Base-by-base conservation (phyloP, 768 basidiomycete genomes). In the Kwoniella europaea region DNA sequence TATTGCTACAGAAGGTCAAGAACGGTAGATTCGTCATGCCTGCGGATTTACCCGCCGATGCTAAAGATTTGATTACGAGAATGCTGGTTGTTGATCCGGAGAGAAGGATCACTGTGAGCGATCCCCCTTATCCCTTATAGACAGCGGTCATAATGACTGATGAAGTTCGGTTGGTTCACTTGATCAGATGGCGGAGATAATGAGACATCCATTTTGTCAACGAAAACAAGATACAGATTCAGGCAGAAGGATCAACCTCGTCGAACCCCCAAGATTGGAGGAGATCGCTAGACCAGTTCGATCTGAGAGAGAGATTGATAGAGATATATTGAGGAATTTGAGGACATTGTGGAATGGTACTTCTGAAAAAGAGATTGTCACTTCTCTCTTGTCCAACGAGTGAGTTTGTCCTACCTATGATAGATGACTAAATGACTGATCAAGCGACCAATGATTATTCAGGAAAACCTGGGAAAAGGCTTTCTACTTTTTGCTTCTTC, bases 41-140 rank as follows among this genome's bases (percentile, higher is more conserved):
- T 7, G 74, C 85, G 2, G 91, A 88, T 84, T 87, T 98, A 64
- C 91, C 94, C 73, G 87, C 89, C n/a, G 86, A 90, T 68, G 94
- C 94, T 0, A 89, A 89, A 81, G 91, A 98, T 82, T 87, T 98
- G 22, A 86, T 98, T 52, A 85, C 87, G 41, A 88, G 90, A 27
- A 98, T 98, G 94, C 87, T 98, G 43, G 89, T 93, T 29, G 91
- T 95, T 13, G 91, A 98, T 72, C 91, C 91, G 10, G 86, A 87
- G 63, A 86, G 87, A 79, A 86, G 95, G 22, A 94, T 97, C 72
- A 90, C 90, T 43, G 95, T 95, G 77, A 64, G 84, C 73, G 27
- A 22, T 13, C 22, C 6, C 59, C 4, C 69, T 18, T 16, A 29
- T 18, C 29, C 42, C 18, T 88, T 83, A 27, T 27, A 27, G 27